Conservation (phyloP, 2,329 filamentous ascomycete genomes). For the Didymosphaeria variabile region DNA sequence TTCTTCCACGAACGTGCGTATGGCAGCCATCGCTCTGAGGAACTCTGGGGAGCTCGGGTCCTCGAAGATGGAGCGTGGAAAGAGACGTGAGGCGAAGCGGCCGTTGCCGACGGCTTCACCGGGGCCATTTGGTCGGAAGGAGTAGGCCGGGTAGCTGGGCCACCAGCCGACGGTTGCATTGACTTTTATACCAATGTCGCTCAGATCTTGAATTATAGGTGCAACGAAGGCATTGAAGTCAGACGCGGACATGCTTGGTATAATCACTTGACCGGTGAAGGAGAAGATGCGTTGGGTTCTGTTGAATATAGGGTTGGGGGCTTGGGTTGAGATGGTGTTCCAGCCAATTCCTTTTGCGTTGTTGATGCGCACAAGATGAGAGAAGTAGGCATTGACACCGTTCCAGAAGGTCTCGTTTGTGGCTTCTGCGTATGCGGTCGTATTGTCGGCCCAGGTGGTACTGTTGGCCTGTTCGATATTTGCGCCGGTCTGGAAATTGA, state of each 20-base stretch:
- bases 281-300: constrained; percentile 24
- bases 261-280: constrained; percentile 28
- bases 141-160: constrained; percentile 30
- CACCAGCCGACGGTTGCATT: constrained; percentile 28
- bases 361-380: constrained; percentile 34
- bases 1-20: constrained; percentile 36
- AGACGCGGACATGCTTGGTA: constrained; percentile 25
- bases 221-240: constrained; percentile 30
- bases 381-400: constrained; percentile 31
- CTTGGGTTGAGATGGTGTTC: constrained; percentile 30
- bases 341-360: constrained; percentile 36
- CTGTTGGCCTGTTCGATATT: background rate
- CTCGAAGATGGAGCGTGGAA: constrained; percentile 42
- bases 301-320: constrained; percentile 15
- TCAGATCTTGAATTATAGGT: constrained; percentile 33
- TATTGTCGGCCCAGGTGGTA: constrained; percentile 28
- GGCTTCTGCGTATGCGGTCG: constrained; percentile 24
- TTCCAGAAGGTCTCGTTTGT: constrained; percentile 39
- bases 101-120: constrained; percentile 26
- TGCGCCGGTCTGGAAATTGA: constrained; percentile 33
- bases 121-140: constrained; percentile 27
- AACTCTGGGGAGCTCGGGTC: constrained; percentile 27
- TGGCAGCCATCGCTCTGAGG: constrained; percentile 28
- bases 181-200: constrained; percentile 27
- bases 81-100: constrained; percentile 41